A percentile compares a stretch with the other conserved stretches of the same genome.
Conservation (phyloP, 257 asterid species). For the Echium plantagineum region DNA sequence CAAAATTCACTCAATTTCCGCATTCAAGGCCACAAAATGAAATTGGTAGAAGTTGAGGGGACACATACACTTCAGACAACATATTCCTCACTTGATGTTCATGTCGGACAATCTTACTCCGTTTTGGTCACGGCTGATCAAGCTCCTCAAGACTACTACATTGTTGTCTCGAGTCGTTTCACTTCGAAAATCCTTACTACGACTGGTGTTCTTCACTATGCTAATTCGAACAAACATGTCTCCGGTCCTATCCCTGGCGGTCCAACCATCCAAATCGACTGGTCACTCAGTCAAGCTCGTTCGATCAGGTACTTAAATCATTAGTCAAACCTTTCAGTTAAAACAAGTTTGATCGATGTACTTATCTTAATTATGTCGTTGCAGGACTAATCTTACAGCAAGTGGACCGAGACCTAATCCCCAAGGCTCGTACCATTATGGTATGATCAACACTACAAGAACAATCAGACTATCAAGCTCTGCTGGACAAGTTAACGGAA, state of each 20-base stretch:
- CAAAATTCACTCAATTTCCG: constrained; percentile 76
- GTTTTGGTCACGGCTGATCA: constrained; percentile 84
- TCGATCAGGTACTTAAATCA: constrained; percentile 33
- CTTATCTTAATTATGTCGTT: neutral
- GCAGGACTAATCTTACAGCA: constrained; percentile 77
- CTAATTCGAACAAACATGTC: constrained; percentile 42
- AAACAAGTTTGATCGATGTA: no score
- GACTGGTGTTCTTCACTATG: constrained; percentile 61
- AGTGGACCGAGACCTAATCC: constrained; percentile 94
- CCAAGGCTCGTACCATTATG: constrained; percentile 85
- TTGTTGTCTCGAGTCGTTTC: constrained; percentile 66
- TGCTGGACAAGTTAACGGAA: constrained; percentile 57
- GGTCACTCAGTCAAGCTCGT: constrained; percentile 97
- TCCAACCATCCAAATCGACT: constrained; percentile 76
- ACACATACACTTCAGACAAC: constrained; percentile 79
- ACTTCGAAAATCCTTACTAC: constrained; percentile 45
- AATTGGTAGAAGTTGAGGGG: constrained; percentile 86
- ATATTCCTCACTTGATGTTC: constrained; percentile 78
- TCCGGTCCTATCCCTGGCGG: constrained; percentile 81
- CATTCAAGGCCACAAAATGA: constrained; percentile 77
- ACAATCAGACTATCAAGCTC: constrained; percentile 57
- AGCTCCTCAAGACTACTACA: constrained; percentile 51
- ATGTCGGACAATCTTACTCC: constrained; percentile 81
- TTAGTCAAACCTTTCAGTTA: no score
- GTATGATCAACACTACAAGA: constrained; percentile 62